Evolutionary conservation across 768 basidiomycete genomes (phyloP).

Genomic region (Agrocybe praecox): DNA sequence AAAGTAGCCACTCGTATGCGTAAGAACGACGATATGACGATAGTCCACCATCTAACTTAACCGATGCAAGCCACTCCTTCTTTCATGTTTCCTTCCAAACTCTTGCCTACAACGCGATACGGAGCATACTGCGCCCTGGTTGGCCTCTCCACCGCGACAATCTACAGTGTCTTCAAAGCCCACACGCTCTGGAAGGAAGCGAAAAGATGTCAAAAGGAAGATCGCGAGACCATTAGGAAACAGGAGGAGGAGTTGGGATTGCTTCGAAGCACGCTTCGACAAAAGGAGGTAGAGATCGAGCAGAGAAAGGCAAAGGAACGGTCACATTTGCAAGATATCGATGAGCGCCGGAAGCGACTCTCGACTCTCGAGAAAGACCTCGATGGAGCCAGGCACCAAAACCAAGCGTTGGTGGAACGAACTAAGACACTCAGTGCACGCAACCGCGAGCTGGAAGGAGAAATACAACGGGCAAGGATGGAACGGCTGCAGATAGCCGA

Average conservation of each 20-base stretch:
- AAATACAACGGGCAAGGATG: slow-evolving; percentile 16
- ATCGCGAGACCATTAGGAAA: slow-evolving; percentile 9
- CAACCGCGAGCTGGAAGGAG: slow-evolving; percentile 20
- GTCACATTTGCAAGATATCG: slow-evolving; percentile 17
- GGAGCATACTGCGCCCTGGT: slow-evolving; percentile 26
- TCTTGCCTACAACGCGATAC: slow-evolving; percentile 13
- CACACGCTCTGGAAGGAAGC: slow-evolving; percentile 23
- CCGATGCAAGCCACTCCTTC: slow-evolving; percentile 14
- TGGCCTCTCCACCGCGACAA: slow-evolving; percentile 30
- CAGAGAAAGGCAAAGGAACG: slow-evolving; percentile 19
- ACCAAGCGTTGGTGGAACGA: slow-evolving; percentile 18
- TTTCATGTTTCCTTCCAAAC: slow-evolving; percentile 8
- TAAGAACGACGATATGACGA: slow-evolving; percentile 13
- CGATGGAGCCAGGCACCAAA: slow-evolving; percentile 16
- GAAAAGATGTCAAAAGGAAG: slow-evolving; percentile 9
- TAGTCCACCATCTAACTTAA: slow-evolving; percentile 10
- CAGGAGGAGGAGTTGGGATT: slow-evolving; percentile 15
- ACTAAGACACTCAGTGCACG: slow-evolving; percentile 17
- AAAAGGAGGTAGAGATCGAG: slow-evolving; percentile 21
- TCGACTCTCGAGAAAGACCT: slow-evolving; percentile 21
- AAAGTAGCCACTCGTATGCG: slow-evolving; percentile 14
- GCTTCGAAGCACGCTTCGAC: slow-evolving; percentile 20
- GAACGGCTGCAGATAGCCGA: slow-evolving; percentile 25
- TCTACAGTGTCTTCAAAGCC: slow-evolving; percentile 28
- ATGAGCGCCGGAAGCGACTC: slow-evolving; percentile 12